Percentiles rank a stretch among this genome's conserved stretches.
Conservation (phyloP, 495 filamentous ascomycete species). For the Trichoderma virens region DNA sequence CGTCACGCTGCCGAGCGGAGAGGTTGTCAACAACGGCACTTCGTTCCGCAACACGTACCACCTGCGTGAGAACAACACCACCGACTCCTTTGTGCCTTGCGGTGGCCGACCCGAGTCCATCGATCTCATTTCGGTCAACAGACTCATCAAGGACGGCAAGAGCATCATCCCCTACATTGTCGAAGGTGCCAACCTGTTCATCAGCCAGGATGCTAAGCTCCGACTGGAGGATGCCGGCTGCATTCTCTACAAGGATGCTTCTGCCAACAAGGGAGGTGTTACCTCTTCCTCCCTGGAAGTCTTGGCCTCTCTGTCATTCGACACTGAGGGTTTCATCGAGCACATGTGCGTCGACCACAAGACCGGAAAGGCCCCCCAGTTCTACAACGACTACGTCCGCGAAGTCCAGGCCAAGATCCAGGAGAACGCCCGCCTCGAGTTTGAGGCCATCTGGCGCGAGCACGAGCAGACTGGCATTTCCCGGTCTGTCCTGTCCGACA, state of each 20-base stretch:
- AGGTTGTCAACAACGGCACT: constrained; percentile 82
- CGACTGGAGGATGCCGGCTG: constrained; percentile 88
- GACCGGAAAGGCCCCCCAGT: constrained; percentile 66
- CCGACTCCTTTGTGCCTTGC: constrained; percentile 90
- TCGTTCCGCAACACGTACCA: constrained; percentile 97
- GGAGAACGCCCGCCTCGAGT: constrained; percentile 84
- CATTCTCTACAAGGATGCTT: constrained; percentile 94
- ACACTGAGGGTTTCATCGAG: constrained; percentile 77
- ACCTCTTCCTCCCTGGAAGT: constrained; percentile 98
- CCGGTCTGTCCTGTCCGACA: constrained; percentile 79
- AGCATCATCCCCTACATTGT: constrained; percentile 85
- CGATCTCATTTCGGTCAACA: constrained; percentile 75
- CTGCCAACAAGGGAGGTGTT: constrained; percentile 97
- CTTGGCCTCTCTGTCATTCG: constrained; percentile 85
- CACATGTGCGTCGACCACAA: constrained; percentile 85
- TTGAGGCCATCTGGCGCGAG: constrained; percentile 96
- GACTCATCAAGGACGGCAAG: constrained; percentile 81
- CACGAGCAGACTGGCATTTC: constrained; percentile 71
- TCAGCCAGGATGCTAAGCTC: constrained; percentile 96
- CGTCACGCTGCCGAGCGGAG: constrained; percentile 75
- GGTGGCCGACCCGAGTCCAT: constrained; percentile 96
- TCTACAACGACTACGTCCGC: constrained; percentile 90
- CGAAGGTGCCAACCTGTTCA: constrained; percentile 96
- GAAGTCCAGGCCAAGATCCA: constrained; percentile 83
- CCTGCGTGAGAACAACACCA: constrained; percentile 64